These are phyloP conservation scores for Cyberlindnera meyerae DNA, from an alignment of 805 yeast genomes.

Conservation along the genomic window DNA sequence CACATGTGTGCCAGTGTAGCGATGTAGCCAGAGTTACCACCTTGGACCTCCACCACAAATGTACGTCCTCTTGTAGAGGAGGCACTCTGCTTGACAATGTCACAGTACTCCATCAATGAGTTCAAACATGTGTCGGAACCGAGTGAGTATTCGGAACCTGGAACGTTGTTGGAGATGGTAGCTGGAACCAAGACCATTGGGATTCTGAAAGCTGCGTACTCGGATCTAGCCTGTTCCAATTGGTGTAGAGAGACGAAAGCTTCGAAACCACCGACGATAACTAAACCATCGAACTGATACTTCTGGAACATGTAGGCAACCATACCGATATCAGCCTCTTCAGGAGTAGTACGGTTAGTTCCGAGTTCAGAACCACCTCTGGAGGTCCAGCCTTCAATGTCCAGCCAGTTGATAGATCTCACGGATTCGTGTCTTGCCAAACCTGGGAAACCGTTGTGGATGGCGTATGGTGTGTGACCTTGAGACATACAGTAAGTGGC, in stretches of 20 bases:
- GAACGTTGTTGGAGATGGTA: constrained; percentile 94
- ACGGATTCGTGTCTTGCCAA: constrained; percentile 86
- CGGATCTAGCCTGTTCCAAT: constrained; percentile 66
- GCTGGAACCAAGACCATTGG: constrained; percentile 95
- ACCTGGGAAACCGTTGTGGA: constrained; percentile 91
- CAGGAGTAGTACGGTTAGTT: constrained; percentile 49
- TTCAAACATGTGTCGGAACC: constrained; percentile 97
- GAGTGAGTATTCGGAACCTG: constrained; percentile 93
- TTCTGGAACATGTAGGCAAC: constrained; percentile 92
- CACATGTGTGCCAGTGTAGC: constrained; percentile 69
- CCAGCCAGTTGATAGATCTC: constrained; percentile 70
- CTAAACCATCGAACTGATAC: constrained; percentile 79
- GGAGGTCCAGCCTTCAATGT: constrained; percentile 83
- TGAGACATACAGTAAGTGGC: constrained; percentile 43
- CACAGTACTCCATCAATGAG: constrained; percentile 87
- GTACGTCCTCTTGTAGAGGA: constrained; percentile 93
- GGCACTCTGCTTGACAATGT: constrained; percentile 90
- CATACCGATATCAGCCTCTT: constrained; percentile 63
- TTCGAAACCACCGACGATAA: constrained; percentile 94
- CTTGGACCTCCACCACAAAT: constrained; percentile 96
- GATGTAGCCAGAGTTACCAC: constrained; percentile 93
- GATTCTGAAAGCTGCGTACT: constrained; percentile 87
- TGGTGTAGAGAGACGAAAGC: constrained; percentile 85
- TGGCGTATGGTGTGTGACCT: constrained; percentile 89
- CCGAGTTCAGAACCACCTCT: constrained; percentile 96